Base-by-base conservation (phyloP, 1,284 basidiomycete species). In the Mycena citricolor region DNA sequence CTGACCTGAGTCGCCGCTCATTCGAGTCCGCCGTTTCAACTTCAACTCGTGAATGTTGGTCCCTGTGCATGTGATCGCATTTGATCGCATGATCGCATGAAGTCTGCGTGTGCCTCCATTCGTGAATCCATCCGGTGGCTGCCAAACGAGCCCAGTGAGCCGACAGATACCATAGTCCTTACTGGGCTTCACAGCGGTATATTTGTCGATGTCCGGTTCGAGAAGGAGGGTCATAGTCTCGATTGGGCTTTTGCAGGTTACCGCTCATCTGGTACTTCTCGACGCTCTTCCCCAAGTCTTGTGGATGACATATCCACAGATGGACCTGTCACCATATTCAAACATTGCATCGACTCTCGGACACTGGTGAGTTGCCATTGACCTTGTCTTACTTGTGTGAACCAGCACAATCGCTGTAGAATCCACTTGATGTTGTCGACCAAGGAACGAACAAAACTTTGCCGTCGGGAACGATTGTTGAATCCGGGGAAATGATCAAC, bases 211-310 rank as follows among this genome's bases (percentile, higher is more conserved):
- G 59, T 60, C 3, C 56, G 65, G 8, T 68, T 65, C 23, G 32
- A 60, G 16, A 62, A 60, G 38, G 50, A 50, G 12, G 45, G 52
- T 4, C 30, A 46, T 5, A 42, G 52, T 10, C 49, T 66, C 8
- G 63, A 67, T 28, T 68, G 64, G 66, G 66, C 60, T 1, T 61
- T 66, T 47, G 65, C 65, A 16, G 66, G 66, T 20, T 62, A 61
- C 49, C 56, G 63, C 16, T 48, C 48, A 3, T 52, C 46, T n/a
- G 52, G 61, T 56, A 28, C 13, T 28, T 21, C 6, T 29, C 35
- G 4, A 38, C 45, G 19, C 36, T 42, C 47, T 41, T 32, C 25
- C n/a, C 40, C 45, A 19, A 39, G 42, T 48, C 41, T 32, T 23
- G 39, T 32, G 28, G n/a, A 17, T 24, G 22, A 21, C 13, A 19